Base-by-base conservation (phyloP, 23 red algal genomes). In the Gracilaria gracilis region DNA sequence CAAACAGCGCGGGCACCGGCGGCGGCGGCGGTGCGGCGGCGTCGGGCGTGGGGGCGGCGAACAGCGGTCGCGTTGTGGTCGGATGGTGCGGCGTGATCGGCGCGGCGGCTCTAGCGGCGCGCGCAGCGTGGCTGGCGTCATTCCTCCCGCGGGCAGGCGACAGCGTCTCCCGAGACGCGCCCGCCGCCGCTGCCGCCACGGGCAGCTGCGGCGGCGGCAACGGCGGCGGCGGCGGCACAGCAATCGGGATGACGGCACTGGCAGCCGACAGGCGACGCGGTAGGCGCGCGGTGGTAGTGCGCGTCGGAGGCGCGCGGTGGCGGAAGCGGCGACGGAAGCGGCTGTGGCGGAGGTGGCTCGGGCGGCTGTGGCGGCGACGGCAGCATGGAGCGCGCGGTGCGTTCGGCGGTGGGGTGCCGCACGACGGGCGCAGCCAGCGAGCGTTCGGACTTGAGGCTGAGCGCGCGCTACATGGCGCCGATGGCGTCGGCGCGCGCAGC, bases 61-160 rank as follows among this genome's bases (percentile, higher is more conserved):
- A 59, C 39, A 59, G 21, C 28, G 53, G 54, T 6, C 79, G 58
- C 36, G 58, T 54, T 5, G 58, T 82, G 13, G 53, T 53, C 49
- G 50, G 79, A 12, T 42, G 46, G 4, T 88, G 84, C 34, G 81
- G 81, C 31, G 81, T 88, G 71, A 88, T 88, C 7, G 84, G 84
- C 9, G 38, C 86, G 34, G 38, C 53, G 13, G 42, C 23, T 17
- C 16, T 48, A 21, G 70, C 84, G 67, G 14, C 40, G 29, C 15
- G 25, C 75, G 57, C n/a, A 14, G 51, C 72, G 57, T 0, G 38
- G 34, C n/a, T 21, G 72, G 75, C n/a, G 59, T 15, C 12, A 48
- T 44, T 12, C 86, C 48, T 15, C 31, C 53, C 21, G 42, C 15
- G 33, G 14, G 47, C 27, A 24, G 42, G 51, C 20, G 34, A 51